Percentiles rank a stretch among this genome's conserved stretches.
Conservation (phyloP, 2,329 filamentous ascomycete species). For the Pyricularia sp. region DNA sequence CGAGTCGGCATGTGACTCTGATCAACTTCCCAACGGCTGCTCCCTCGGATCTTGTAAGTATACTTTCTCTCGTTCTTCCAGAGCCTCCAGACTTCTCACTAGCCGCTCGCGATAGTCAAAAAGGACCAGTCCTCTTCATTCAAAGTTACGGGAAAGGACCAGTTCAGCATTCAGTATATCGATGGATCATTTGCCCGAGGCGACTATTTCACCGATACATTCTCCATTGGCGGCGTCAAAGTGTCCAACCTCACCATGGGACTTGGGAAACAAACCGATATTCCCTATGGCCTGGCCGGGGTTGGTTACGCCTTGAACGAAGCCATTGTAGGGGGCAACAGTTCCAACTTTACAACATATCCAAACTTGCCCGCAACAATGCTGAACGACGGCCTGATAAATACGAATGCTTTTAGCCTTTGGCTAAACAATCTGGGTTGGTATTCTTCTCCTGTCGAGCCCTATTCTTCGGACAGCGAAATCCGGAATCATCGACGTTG, state of each 20-base stretch:
- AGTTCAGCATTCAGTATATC: constrained; percentile 49
- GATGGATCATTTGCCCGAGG: constrained; percentile 43
- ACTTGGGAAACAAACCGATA: constrained; percentile 38
- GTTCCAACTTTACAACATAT: constrained; percentile 21
- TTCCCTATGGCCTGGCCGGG: constrained; percentile 44
- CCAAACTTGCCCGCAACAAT: constrained; percentile 53
- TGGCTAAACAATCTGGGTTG: constrained; percentile 42
- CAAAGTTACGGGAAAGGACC: constrained; percentile 23
- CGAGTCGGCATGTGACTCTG: constrained; percentile 22
- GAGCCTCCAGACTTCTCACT: not conserved
- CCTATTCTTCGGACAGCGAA: not conserved
- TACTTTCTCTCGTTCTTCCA: not conserved
- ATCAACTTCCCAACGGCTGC: constrained; percentile 10
- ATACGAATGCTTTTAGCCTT: constrained; percentile 56
- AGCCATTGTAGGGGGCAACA: constrained; percentile 24
- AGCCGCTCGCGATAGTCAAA: constrained; percentile 26
- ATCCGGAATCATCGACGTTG: not conserved
- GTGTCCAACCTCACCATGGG: constrained; percentile 47
- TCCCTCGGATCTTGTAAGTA: constrained; percentile 13
- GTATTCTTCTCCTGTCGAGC: not conserved
- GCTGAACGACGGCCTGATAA: constrained; percentile 48
- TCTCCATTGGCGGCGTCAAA: constrained; percentile 37
- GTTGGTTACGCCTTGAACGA: constrained; percentile 46
- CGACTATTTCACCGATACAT: constrained; percentile 43
- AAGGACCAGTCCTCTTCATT: constrained; percentile 32